Conservation (phyloP, 2,329 filamentous ascomycete genomes). For the Aspergillus amoenus region DNA sequence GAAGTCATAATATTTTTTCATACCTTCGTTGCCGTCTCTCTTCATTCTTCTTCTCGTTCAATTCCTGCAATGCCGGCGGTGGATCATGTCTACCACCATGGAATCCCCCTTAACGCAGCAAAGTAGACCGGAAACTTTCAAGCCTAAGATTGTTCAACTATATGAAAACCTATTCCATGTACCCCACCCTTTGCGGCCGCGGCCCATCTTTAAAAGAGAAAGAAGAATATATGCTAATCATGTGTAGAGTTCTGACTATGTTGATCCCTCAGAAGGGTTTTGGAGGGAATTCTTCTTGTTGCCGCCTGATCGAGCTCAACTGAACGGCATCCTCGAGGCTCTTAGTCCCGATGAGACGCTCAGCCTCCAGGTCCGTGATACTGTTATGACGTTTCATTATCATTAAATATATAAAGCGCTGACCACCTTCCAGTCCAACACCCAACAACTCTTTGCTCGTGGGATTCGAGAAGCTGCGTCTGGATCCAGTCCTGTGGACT, state of each 20-base stretch:
- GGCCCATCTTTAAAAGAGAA: background rate
- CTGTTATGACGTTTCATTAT: background rate
- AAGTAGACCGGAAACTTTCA: conserved; percentile 82
- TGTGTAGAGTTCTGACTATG: conserved; percentile 61
- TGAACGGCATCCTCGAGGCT: conserved; percentile 68
- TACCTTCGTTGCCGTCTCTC: background rate
- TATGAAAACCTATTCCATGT: conserved; percentile 79
- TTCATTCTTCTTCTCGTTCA: background rate
- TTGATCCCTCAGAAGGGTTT: conserved; percentile 80
- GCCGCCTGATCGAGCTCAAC: conserved; percentile 68
- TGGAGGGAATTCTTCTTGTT: conserved; percentile 96
- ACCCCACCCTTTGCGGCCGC: conserved; percentile 19
- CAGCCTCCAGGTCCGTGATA: conserved; percentile 61
- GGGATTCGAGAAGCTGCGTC: conserved; percentile 69
- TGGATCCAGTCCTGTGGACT: conserved; percentile 60
- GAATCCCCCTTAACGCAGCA: conserved; percentile 95
- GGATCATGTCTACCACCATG: conserved; percentile 52
- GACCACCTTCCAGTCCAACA: conserved; percentile 54
- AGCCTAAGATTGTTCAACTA: conserved; percentile 88
- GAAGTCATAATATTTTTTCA: background rate
- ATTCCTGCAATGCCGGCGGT: conserved; percentile 16
- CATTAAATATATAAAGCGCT: conserved; percentile 12
- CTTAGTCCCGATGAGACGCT: conserved; percentile 74
- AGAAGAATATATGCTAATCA: conserved; percentile 11
- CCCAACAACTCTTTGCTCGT: conserved; percentile 73